These are phyloP conservation scores for Odontarrhena argentea DNA, from an alignment of 345 rosid genomes.

Conservation along the genomic window DNA sequence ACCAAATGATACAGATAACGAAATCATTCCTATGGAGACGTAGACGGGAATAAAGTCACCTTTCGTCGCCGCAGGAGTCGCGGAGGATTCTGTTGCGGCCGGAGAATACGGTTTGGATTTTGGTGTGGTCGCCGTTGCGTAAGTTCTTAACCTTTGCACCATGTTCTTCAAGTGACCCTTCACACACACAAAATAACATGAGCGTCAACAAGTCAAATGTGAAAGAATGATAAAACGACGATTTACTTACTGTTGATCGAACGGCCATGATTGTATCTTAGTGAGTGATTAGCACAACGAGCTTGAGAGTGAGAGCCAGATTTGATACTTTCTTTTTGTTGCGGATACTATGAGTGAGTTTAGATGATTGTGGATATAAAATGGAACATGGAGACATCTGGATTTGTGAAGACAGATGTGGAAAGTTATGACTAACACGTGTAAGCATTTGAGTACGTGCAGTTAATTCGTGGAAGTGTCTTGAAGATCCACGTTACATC, in stretches of 20 bases:
- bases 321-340: neutral
- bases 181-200: neutral
- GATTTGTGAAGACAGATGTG: constrained; percentile 42
- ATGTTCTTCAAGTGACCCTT: constrained; percentile 54
- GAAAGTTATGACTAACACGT: constrained; percentile 34
- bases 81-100: constrained; percentile 12
- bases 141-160: constrained; percentile 36
- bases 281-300: neutral
- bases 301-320: neutral
- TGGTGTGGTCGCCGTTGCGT: constrained; percentile 45
- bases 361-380: constrained; percentile 16
- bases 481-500: constrained; percentile 50
- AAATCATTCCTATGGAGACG: constrained; percentile 54
- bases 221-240: neutral
- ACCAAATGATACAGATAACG: constrained; percentile 53
- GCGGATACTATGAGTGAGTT: constrained; percentile 14
- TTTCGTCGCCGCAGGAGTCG: constrained; percentile 20
- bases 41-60: constrained; percentile 51
- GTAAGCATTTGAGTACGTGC: constrained; percentile 29
- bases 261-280: constrained; percentile 42
- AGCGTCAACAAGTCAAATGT: neutral
- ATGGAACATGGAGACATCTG: constrained; percentile 42
- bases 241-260: constrained; percentile 46
- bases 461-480: constrained; percentile 46
- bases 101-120: constrained; percentile 46